Base-by-base conservation (phyloP, 306 rosid genomes). In the Quercus alba region DNA sequence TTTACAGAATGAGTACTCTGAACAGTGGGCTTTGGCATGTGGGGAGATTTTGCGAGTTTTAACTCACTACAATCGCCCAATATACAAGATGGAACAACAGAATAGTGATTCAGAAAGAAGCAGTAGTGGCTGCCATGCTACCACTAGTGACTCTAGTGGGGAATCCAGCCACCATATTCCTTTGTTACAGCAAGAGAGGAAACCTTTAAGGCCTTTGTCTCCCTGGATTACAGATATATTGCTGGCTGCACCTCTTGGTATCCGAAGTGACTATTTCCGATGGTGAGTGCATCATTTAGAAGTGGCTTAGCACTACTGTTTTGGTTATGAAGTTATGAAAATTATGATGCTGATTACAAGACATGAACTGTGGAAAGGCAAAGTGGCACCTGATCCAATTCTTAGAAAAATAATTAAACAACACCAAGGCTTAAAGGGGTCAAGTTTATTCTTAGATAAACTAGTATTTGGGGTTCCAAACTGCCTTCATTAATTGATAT, bases 1-100 rank as follows among this genome's bases (percentile, higher is more conserved):
- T 81, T 77, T 62, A 44, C 93, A 95, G 99, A 91, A 84, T 73
- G 98, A 91, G 77, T 95, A 91, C 75, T 95, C 99, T 31, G 99
- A 95, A 85, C 98, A 95, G 73, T 95, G 99, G 99, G 98, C 99
- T 67, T 82, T 95, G 79, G 99, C 99, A 51, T 93, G 97, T 83
- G 97, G 98, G 74, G 99, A 95, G 86, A 90, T 95, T 83, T 88
- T 95, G 85, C 89, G 99, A 66, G 90, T 95, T 77, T 84, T 95
- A 82, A 95, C 99, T 82, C 99, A 95, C 88, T 95, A 95, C 80
- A 95, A 95, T 81, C 98, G 99, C 73, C 99, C 99, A 18, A 86
- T 91, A 77, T 93, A 88, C 91, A 95, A 93, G 84, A 83, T 30
- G 54, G 97, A 91, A 74, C 91, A 72, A 67, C 91, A 87, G 23